These are phyloP conservation scores for Talaromyces sp. DNA, from an alignment of 2,329 filamentous ascomycete species.

Conservation along the genomic window DNA sequence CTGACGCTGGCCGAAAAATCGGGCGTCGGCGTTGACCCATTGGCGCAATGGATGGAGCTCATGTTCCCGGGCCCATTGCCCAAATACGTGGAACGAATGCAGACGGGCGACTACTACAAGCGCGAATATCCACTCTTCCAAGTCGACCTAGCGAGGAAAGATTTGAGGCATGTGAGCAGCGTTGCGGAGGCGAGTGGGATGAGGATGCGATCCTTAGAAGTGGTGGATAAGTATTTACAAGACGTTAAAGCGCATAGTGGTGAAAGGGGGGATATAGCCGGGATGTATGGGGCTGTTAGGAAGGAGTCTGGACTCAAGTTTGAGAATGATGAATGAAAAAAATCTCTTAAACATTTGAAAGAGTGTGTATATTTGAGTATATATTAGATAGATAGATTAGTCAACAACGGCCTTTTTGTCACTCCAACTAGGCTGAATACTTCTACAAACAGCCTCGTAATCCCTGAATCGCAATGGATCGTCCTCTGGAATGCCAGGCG, in stretches of 20 bases:
- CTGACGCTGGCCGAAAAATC: constrained; percentile 77
- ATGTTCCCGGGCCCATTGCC: constrained; percentile 76
- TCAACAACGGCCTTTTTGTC: constrained; percentile 54
- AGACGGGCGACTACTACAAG: constrained; percentile 71
- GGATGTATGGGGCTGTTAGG: constrained; percentile 77
- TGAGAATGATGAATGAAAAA: constrained; percentile 20
- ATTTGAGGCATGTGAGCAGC: constrained; percentile 69
- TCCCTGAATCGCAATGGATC: constrained; percentile 57
- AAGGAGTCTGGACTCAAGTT: constrained; percentile 64
- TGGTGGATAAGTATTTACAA: constrained; percentile 67
- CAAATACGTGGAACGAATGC: constrained; percentile 73
- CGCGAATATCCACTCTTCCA: constrained; percentile 69
- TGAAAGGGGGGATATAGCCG: constrained; percentile 72
- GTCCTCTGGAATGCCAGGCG: constrained; percentile 58
- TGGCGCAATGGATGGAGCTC: constrained; percentile 69
- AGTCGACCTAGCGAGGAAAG: constrained; percentile 79
- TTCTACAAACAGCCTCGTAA: constrained; percentile 73
- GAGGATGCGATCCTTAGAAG: constrained; percentile 63
- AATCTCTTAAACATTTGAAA: not conserved
- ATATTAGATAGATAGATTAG: constrained; percentile 33
- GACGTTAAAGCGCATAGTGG: constrained; percentile 69
- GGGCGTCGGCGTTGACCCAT: constrained; percentile 67
- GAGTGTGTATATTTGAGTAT: not conserved
- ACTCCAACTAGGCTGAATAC: constrained; percentile 52
- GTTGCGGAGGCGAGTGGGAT: constrained; percentile 64